Base-by-base conservation (phyloP, 1,139 yeast species). In the Ogataea hybrid region DNA sequence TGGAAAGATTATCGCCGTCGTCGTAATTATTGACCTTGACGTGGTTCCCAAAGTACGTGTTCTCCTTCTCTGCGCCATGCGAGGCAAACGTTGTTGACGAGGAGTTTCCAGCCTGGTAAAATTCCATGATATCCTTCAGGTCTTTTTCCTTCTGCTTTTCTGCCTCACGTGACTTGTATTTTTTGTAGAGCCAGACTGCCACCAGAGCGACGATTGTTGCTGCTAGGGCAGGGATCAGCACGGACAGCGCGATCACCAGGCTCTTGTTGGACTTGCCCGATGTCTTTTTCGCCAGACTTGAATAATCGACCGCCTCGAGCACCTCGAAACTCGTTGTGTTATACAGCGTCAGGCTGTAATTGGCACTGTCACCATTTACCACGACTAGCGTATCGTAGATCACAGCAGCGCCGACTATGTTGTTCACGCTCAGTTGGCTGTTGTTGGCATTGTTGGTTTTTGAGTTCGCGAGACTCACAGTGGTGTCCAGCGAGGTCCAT, bases 1-100 rank as follows among this genome's bases (percentile, higher is more conserved):
- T 71, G 2, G 79, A 73, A 33, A 62, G 57, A 11, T 74, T 66
- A 51, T 77, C 81, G 45, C 65, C 68, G 32, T 58, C 62, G 25
- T 55, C 62, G 41, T 49, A 60, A 42, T 59, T 48, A 32, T 58
- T 57, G 15, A 58, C 50, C 36, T 49, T 39, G 14, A 54, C 55
- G 32, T 57, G 54, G 12, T 44, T 22, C 11, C 53, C 54, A 21
- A 47, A 49, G 29, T 47, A 46, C 7, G 50, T 29, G 14, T 40
- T 25, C 5, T 20, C 30, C 18, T 25, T 29, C 28, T 35, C 36
- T 15, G 36, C 50, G 3, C 23, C 20, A 14, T 38, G 27, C 3
- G 55, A 48, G 8, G 50, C 57, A 17, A 50, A 33, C 4, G 61
- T 44, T 0, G 57, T 49, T 23, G 45, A 44, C 3, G 62, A 53